Base-by-base conservation (phyloP, 768 basidiomycete genomes). In the Tricholoma sp. region DNA sequence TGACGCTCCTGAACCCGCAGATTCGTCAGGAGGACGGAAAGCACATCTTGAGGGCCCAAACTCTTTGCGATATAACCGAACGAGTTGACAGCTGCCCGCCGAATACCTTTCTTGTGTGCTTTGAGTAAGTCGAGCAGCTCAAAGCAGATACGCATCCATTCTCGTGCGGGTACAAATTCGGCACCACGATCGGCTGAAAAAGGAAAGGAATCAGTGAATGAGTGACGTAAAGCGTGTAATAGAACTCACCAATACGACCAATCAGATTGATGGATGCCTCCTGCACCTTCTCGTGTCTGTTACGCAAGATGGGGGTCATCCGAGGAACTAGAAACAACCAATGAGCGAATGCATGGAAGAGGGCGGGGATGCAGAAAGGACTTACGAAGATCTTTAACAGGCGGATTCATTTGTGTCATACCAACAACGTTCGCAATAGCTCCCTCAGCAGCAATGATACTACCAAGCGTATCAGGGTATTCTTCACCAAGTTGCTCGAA, bases 61-160 rank as follows among this genome's bases (percentile, higher is more conserved):
- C 92, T 95, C 78, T 98, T 98, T 57, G 97, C 97, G 61, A 99
- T 99, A 64, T 99, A 99, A 66, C 97, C 97, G 64, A 99, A 99
- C 1, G 96, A 97, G 77, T 99, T 98, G 75, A 98, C 97, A 19
- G 97, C 96, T 0, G 96, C 97, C 68, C 96, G 92, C 54, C 97
- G 90, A 67, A 98, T 99, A 43, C 91, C 96, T 74, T 98, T 98
- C 78, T 99, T 99, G 78, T 99, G 97, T 8, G 97, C 97, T 71
- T 98, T 98, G 66, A 98, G 82, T 22, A 99, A 80, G 67, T 98
- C 97, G 51, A 99, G 83, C 32, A 99, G 76, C 69, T 99, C 97
- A 73, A 99, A 98, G 70, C 97, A 98, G 68, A 99, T 98, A 68
- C 97, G 89, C 97, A 99, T 99, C 97, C 96, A 98, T 74, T 99